Evolutionary conservation across 1,284 basidiomycete genomes (phyloP), one percentile per base, ranked within the genome.

Genomic region (Ustilago nuda): DNA sequence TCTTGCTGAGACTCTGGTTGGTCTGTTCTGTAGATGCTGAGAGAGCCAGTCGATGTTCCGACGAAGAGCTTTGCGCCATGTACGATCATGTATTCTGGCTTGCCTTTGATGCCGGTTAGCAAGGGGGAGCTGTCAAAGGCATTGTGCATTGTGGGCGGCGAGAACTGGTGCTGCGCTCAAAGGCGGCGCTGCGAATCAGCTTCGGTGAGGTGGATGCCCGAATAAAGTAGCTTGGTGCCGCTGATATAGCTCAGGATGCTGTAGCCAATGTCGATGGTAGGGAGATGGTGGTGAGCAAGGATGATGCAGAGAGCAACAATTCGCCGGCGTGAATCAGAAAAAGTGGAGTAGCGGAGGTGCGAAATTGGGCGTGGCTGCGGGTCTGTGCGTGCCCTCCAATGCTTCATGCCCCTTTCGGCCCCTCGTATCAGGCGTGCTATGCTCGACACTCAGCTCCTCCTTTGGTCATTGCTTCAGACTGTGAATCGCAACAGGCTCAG

Each of bases 61-160:
- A 84, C 36, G 56, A 75, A 82, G 52, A 83, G 68, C 61, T 74
- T 81, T 17, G 72, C 79, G 6, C 76, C 78, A 53, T 78, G 78
- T 4, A 66, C 69, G 23, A 75, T 56, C 56, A 80, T 59, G 32
- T 72, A 56, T 50, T 76, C 78, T 12, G 75, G 75, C 32, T 68
- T 68, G 56, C 64, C 65, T 54, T 69, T 72, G 76, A 66, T 68
- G 59, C 76, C 72, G 41, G 69, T 50, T 3, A 78, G 76, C 39
- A 75, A 45, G 1, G 76, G 72, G 13, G 60, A 53, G 72, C 66
- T 66, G 59, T 75, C 72, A 56, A 78, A 78, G 35, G 76, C 76
- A 52, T 68, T 78, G 55, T 78, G 76, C 76, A 78, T 78, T 13
- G 52, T 61, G 50, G 19, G 39, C 39, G 39, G 15, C 39, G 39